phyloP scores from a whole-genome alignment of 495 filamentous ascomycete species.

The Aspergillus sparsus region DNA sequence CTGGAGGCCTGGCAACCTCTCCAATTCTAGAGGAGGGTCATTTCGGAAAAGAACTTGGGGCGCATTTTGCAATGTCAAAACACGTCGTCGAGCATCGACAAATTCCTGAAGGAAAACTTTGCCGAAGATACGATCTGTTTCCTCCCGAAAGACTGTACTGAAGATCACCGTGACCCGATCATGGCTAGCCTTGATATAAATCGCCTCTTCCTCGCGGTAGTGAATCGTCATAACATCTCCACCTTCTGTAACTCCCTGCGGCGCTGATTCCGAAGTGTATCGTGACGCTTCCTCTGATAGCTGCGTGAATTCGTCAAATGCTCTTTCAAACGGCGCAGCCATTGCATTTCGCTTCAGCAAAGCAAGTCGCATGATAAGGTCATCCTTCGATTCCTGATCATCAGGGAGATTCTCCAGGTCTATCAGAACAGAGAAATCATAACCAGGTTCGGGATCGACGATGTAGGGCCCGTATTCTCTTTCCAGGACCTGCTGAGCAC shows the following conservation, averaged over 20 bases:
- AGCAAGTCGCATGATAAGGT: constrained; percentile 79
- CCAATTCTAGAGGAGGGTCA: constrained; percentile 89
- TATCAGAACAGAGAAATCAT: constrained; percentile 89
- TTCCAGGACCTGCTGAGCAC: constrained; percentile 85
- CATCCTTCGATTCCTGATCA: constrained; percentile 77
- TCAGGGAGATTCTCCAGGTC: constrained; percentile 85
- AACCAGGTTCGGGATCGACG: constrained; percentile 80
- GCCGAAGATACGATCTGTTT: constrained; percentile 95
- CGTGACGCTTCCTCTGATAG: constrained; percentile 84
- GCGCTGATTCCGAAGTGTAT: constrained; percentile 87
- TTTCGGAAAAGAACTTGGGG: constrained; percentile 97
- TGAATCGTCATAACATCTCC: constrained; percentile 95
- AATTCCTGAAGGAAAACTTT: constrained; percentile 97
- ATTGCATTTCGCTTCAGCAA: constrained; percentile 96
- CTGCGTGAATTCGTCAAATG: constrained; percentile 87
- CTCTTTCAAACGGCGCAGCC: constrained; percentile 96
- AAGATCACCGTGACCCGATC: constrained; percentile 99
- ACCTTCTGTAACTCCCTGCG: constrained; percentile 81
- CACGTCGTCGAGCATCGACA: constrained; percentile 86
- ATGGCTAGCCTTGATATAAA: constrained; percentile 96
- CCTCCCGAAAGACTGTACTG: constrained; percentile 95
- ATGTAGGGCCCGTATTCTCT: constrained; percentile 94
- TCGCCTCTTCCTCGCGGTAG: constrained; percentile 98
- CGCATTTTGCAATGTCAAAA: constrained; percentile 86
- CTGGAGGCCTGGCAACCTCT: constrained; percentile 79